Evolutionary conservation across 1,284 basidiomycete genomes (phyloP).

Genomic region (Apiotrichum veenhuisii): DNA sequence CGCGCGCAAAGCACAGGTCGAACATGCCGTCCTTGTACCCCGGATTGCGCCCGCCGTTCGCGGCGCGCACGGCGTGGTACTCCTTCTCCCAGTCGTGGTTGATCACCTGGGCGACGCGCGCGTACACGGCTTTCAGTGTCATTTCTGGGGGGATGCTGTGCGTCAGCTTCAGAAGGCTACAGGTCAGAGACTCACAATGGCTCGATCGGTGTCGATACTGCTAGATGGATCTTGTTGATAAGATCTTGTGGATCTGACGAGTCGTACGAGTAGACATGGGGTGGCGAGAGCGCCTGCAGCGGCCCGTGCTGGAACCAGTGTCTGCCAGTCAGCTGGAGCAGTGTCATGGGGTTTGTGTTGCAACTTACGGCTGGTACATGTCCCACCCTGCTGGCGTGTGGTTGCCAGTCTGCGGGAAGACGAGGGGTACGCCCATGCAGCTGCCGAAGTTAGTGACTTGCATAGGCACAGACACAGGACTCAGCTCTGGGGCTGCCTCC

Average conservation of each 20-base stretch:
- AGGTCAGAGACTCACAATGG: slow-evolving; percentile 21
- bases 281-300: slow-evolving; percentile 33
- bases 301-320: slow-evolving; percentile 38
- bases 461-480: too few species aligned
- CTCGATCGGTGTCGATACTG: slow-evolving; percentile 29
- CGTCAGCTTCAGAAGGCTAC: not conserved
- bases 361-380: not conserved
- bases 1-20: not conserved
- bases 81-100: slow-evolving; percentile 26
- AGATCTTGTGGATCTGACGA: slow-evolving; percentile 26
- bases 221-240: slow-evolving; percentile 21
- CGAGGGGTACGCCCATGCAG: slow-evolving; percentile 43
- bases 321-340: not conserved
- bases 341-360: too few species aligned
- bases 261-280: slow-evolving; percentile 44
- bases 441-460: not conserved
- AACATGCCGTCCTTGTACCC: not conserved
- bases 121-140: slow-evolving; percentile 20
- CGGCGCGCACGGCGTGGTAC: slow-evolving; percentile 12
- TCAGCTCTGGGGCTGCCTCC: too few species aligned
- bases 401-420: slow-evolving; percentile 36
- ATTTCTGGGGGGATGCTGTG: slow-evolving; percentile 33
- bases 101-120: slow-evolving; percentile 22
- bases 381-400: not conserved
- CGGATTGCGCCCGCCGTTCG: slow-evolving; percentile 25